Evolutionary conservation across 1,139 yeast species (phyloP).

Genomic region (Debaryomyces coudertii): DNA sequence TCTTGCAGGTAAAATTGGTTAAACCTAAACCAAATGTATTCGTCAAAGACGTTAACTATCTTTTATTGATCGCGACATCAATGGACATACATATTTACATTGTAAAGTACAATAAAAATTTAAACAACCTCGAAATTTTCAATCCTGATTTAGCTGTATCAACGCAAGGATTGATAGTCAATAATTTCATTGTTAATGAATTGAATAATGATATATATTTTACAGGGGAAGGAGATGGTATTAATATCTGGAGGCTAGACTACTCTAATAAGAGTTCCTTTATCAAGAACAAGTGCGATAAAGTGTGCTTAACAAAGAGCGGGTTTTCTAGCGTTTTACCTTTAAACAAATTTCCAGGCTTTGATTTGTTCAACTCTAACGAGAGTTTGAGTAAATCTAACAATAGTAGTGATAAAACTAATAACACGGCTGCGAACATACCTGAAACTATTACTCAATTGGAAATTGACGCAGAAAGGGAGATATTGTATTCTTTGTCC

Average conservation of each 20-base stretch:
- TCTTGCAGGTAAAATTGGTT: conserved; percentile 73
- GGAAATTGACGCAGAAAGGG: conserved; percentile 75
- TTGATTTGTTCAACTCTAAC: conserved; percentile 34
- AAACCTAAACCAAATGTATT: conserved; percentile 82
- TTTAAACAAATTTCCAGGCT: conserved; percentile 48
- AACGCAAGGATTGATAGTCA: conserved; percentile 75
- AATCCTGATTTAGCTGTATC: conserved; percentile 85
- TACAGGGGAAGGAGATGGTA: conserved; percentile 75
- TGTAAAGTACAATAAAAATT: conserved; percentile 55
- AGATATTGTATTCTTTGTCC: conserved; percentile 78
- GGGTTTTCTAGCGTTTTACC: conserved; percentile 65
- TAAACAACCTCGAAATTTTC: conserved; percentile 66
- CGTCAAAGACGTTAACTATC: conserved; percentile 71
- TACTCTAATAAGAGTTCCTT: conserved; percentile 88
- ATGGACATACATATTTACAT: conserved; percentile 79
- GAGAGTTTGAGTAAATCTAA: conserved; percentile 17
- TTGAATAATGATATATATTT: conserved; percentile 81
- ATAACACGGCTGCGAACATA: conserved; percentile 20
- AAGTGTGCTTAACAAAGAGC: conserved; percentile 75
- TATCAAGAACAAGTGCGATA: conserved; percentile 82
- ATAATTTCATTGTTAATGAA: conserved; percentile 61
- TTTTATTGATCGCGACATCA: conserved; percentile 79
- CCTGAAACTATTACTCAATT: conserved; percentile 68
- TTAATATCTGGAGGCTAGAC: conserved; percentile 83
- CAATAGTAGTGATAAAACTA: conserved; percentile 14